Evolutionary conservation across 73 alveolate genomes (phyloP).

Genomic region (Uronychia setigera): DNA sequence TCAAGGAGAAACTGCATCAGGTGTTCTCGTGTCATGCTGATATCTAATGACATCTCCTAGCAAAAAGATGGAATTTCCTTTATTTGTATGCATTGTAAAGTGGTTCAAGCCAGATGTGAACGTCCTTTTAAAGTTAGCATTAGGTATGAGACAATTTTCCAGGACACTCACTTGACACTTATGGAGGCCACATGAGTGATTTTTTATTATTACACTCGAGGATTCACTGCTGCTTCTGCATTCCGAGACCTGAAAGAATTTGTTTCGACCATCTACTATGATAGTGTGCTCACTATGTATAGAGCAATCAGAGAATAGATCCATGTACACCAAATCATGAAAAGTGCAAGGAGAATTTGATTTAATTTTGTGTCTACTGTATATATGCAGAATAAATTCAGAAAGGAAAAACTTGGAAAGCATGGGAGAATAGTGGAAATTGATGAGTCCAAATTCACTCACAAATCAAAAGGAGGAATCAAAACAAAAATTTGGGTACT

Average conservation of each 20-base stretch:
- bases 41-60: too few relatives aligned
- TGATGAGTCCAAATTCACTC: slow-evolving; percentile 35
- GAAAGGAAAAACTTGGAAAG: slow-evolving; percentile 40
- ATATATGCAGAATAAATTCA: slow-evolving; percentile 28
- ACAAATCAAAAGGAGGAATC: slow-evolving; percentile 11
- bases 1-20: too few relatives aligned
- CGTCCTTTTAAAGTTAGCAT: too few relatives aligned
- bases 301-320: slow-evolving; percentile 14
- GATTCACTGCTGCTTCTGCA: slow-evolving; percentile 33
- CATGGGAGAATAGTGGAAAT: slow-evolving; percentile 51
- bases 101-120: too few relatives aligned
- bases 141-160: slow-evolving; percentile 35
- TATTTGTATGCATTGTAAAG: too few relatives aligned
- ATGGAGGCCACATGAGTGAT: slow-evolving; percentile 43
- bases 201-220: slow-evolving; percentile 36
- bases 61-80: too few relatives aligned
- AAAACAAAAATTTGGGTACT: slow-evolving; percentile 46
- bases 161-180: slow-evolving; percentile 25
- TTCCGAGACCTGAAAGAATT: slow-evolving; percentile 29
- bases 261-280: slow-evolving; percentile 16
- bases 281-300: slow-evolving; percentile 5
- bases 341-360: too few relatives aligned
- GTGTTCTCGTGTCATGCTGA: too few relatives aligned
- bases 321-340: too few relatives aligned
- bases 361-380: slow-evolving; percentile 7